These are phyloP conservation scores for Pseudognaphalium luteoalbum DNA, from an alignment of 129 eudicot species.

Conservation along the genomic window DNA sequence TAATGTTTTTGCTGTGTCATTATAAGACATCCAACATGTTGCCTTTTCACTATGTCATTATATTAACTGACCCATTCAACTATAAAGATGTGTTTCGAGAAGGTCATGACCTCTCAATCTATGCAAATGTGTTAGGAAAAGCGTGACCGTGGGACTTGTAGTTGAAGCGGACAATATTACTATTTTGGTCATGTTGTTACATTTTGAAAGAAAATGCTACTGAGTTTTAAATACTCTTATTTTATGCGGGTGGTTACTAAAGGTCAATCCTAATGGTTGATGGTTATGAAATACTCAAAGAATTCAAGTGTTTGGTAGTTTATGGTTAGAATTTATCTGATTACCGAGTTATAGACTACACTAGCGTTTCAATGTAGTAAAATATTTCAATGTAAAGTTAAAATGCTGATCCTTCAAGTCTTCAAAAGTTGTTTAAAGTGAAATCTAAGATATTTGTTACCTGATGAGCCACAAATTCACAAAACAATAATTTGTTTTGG, in stretches of 20 bases:
- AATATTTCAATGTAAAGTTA: background rate
- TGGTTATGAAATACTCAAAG: too few relatives aligned
- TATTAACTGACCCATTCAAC: background rate
- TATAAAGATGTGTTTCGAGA: background rate
- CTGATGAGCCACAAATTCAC: background rate
- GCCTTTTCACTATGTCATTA: too few relatives aligned
- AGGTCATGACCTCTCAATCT: background rate
- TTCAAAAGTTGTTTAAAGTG: background rate
- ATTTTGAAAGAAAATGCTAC: too few relatives aligned
- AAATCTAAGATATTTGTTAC: background rate
- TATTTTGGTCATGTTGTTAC: too few relatives aligned
- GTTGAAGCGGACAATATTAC: too few relatives aligned
- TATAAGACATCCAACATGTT: too few relatives aligned
- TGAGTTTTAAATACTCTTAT: too few relatives aligned
- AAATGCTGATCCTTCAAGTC: background rate
- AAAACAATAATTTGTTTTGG: background rate
- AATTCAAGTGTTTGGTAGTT: too few relatives aligned
- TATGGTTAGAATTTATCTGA: too few relatives aligned
- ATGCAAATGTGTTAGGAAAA: background rate
- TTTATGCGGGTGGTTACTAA: too few relatives aligned
- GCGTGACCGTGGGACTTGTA: background rate
- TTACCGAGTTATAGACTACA: background rate
- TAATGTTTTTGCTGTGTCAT: background rate
- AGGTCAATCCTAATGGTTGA: too few relatives aligned
- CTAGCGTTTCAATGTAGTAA: background rate